Base-by-base conservation (phyloP, 208 protist genomes). In the Endotrypanum monterogeii region DNA sequence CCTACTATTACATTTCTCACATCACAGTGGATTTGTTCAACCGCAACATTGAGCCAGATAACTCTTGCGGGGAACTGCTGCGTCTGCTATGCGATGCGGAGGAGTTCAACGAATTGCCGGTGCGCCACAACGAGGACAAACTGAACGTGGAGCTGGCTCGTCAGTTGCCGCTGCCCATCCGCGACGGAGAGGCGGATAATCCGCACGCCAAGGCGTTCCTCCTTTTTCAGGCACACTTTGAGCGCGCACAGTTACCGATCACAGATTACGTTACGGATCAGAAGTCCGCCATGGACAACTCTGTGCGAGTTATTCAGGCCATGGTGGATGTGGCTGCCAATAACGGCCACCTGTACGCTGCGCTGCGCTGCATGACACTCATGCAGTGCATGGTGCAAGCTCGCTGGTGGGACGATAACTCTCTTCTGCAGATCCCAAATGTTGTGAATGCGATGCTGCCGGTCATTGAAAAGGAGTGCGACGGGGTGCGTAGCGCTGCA, bases 61-160 rank as follows among this genome's bases (percentile, higher is more conserved):
- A 83, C 51, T 82, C 83, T 30, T 83, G 86, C 52, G 74, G 80
- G 14, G 87, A 98, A 76, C 76, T 98, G 37, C 84, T 99, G 55
- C 79, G 86, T 51, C 73, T 98, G 0, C 73, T 99, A 14, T 95
- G 88, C 76, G 87, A 99, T 61, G 91, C 98, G 9, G 71, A 96
- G 35, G 99, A 99, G 85, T 99, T 99, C 85, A 91, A 86, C 61
- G 94, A 98, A 77, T 72, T 98, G 28, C 98, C 95, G n/a, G 96
- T 99, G 44, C 91, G 99, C 28, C 99, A 99, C 86, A 99, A 99
- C 85, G 99, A 99, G 80, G 99, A 99, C 78, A 89, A 97, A 66
- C 79, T 99, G 8, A 99, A 99, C 81, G 58, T 96, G 70, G 81
- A 89, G 44, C 88, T 98, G 16, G 84, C 88, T 58, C 75, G 89